Percentiles rank a stretch among this genome's conserved stretches.
phyloP scores from a whole-genome alignment of 1,139 yeast genomes.

The Hemisphaericaspora xylanilytica region DNA sequence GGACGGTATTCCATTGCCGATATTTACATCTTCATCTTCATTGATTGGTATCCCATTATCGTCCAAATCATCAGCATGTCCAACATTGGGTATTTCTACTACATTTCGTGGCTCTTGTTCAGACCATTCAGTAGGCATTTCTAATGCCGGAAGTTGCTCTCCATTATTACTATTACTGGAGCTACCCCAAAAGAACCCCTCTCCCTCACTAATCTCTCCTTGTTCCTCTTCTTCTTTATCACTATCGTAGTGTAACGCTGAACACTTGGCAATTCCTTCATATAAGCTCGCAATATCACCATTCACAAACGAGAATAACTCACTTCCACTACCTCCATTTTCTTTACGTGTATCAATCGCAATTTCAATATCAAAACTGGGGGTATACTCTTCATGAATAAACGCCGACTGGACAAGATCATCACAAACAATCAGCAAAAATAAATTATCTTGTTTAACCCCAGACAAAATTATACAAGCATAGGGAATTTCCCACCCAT shows the following conservation, averaged over 20 bases:
- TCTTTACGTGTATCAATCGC: not conserved
- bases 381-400: conserved; percentile 15
- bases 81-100: conserved; percentile 21
- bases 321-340: conserved; percentile 6
- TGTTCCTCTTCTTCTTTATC: conserved; percentile 22
- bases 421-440: conserved; percentile 33
- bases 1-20: not conserved
- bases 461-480: conserved; percentile 40
- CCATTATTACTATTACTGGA: too few relatives aligned
- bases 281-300: conserved; percentile 24
- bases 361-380: conserved; percentile 22
- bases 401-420: conserved; percentile 11
- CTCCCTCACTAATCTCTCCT: conserved; percentile 11
- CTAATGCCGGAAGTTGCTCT: conserved; percentile 16
- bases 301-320: conserved; percentile 10
- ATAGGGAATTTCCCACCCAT: conserved; percentile 44
- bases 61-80: conserved; percentile 44
- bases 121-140: conserved; percentile 25
- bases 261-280: conserved; percentile 37
- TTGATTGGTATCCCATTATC: conserved; percentile 26
- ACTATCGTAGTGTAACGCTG: conserved; percentile 36
- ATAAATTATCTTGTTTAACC: conserved; percentile 26
- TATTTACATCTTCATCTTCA: conserved; percentile 13
- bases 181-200: conserved; percentile 3
- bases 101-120: conserved; percentile 4